Evolutionary conservation across 202 grass and related monocot genomes (phyloP).

Genomic region (Hordeum pubiflorum): DNA sequence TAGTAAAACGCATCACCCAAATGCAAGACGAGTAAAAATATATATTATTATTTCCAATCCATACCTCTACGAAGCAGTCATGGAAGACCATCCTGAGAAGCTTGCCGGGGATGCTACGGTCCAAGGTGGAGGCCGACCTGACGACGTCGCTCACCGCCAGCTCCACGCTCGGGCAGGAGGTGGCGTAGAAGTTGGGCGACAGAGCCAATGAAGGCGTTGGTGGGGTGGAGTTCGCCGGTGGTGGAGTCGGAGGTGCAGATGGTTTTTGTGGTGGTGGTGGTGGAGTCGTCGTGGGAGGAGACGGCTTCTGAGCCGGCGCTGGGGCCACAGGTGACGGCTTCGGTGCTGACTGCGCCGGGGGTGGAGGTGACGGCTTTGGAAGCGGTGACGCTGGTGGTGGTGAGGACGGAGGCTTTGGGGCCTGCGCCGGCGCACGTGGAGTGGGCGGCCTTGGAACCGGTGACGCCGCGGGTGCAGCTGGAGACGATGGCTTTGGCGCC

Average conservation of each 20-base stretch:
- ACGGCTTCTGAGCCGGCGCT: not conserved
- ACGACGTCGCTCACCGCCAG: conserved; percentile 62
- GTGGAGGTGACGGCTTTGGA: not conserved
- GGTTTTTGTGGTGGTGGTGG: not conserved
- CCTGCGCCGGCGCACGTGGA: not conserved
- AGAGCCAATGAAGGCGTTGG: conserved; percentile 31
- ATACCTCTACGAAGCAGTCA: conserved; percentile 90
- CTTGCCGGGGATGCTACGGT: conserved; percentile 63
- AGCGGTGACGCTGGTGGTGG: not conserved
- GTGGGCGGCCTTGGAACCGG: not conserved
- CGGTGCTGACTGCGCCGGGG: too few species aligned
- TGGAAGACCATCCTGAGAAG: conserved; percentile 88
- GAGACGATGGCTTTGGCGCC: not conserved
- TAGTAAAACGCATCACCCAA: not conserved
- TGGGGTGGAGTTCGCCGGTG: conserved; percentile 8
- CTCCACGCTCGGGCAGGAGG: conserved; percentile 65
- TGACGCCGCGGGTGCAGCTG: not conserved
- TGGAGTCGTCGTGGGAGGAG: not conserved
- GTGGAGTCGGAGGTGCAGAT: not conserved
- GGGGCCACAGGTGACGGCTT: not conserved
- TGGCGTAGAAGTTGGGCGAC: conserved; percentile 57
- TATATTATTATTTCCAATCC: not conserved
- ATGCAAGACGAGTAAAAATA: not conserved
- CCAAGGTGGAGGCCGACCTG: conserved; percentile 41
- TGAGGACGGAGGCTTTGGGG: not conserved